Percentiles rank a stretch among this genome's conserved stretches.
Conservation (phyloP, 306 rosid species). For the Dalbergia cultrata region DNA sequence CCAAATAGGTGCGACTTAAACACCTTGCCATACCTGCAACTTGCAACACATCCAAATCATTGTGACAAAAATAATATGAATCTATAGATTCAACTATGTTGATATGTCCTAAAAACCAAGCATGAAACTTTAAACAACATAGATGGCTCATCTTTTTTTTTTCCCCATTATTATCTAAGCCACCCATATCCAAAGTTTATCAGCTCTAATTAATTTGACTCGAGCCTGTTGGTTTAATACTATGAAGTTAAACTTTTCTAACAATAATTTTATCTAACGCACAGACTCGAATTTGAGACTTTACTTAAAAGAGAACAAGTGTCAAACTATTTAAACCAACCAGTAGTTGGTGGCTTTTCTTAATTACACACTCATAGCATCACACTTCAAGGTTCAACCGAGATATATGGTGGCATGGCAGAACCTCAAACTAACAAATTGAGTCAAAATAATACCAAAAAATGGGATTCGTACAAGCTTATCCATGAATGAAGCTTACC, state of each 20-base stretch:
- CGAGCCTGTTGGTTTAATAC: too few relatives aligned
- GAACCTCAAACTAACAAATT: conserved; percentile 26
- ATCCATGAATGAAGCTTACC: conserved; percentile 8
- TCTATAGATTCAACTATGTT: background rate
- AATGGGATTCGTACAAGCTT: background rate
- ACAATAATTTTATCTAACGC: too few relatives aligned
- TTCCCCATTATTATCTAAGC: too few relatives aligned
- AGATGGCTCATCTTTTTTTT: background rate
- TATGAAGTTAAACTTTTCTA: too few relatives aligned
- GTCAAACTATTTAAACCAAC: too few relatives aligned
- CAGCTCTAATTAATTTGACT: too few relatives aligned
- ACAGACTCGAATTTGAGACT: too few relatives aligned
- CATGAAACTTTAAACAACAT: conserved; percentile 2
- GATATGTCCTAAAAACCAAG: background rate
- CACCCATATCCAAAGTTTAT: too few relatives aligned
- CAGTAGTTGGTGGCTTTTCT: background rate
- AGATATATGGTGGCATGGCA: background rate
- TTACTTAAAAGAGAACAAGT: too few relatives aligned
- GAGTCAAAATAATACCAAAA: background rate
- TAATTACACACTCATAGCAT: background rate
- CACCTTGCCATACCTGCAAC: conserved; percentile 88
- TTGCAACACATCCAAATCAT: conserved; percentile 1
- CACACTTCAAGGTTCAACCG: background rate
- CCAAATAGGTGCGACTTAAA: conserved; percentile 98
- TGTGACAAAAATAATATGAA: too few relatives aligned